Conservation (phyloP, 2,329 filamentous ascomycete species). For the Trichoderma koningii region DNA sequence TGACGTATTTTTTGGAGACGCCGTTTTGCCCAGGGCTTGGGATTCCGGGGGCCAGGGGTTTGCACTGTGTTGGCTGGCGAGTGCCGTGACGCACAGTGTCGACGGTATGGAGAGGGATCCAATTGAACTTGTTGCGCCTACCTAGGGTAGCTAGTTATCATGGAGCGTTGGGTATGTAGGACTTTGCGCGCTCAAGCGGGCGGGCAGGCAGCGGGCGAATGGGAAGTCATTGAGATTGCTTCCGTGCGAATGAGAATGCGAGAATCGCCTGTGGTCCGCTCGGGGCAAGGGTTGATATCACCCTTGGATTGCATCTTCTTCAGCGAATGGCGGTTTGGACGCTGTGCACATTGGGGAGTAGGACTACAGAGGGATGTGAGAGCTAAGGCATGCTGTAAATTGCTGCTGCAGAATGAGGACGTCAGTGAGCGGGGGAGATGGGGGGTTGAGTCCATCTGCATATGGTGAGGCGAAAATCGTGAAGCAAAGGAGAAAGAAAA, state of each 20-base stretch:
- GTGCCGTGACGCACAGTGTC: too few relatives aligned
- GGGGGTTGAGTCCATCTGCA: background rate
- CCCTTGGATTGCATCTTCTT: background rate
- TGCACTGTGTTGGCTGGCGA: background rate
- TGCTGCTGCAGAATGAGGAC: too few relatives aligned
- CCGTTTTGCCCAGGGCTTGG: background rate
- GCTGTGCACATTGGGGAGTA: too few relatives aligned
- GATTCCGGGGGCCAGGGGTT: background rate
- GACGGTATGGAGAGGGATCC: too few relatives aligned
- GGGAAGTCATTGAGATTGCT: background rate
- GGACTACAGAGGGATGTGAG: background rate
- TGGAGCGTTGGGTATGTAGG: background rate
- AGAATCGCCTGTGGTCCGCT: background rate
- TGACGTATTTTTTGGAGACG: slow-evolving; percentile 10
- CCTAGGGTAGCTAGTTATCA: background rate
- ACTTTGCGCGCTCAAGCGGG: background rate
- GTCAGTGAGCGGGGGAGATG: background rate
- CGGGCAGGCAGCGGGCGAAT: background rate
- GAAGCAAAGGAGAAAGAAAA: background rate
- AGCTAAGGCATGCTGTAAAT: too few relatives aligned
- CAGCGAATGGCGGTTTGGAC: too few relatives aligned
- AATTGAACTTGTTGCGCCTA: too few relatives aligned
- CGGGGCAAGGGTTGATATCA: background rate
- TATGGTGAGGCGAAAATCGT: background rate
- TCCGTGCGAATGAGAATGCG: slow-evolving; percentile 15